Percentiles rank a stretch among this genome's conserved stretches.
Evolutionary conservation across 805 yeast species (phyloP).

Genomic region (Priceomyces medius): DNA sequence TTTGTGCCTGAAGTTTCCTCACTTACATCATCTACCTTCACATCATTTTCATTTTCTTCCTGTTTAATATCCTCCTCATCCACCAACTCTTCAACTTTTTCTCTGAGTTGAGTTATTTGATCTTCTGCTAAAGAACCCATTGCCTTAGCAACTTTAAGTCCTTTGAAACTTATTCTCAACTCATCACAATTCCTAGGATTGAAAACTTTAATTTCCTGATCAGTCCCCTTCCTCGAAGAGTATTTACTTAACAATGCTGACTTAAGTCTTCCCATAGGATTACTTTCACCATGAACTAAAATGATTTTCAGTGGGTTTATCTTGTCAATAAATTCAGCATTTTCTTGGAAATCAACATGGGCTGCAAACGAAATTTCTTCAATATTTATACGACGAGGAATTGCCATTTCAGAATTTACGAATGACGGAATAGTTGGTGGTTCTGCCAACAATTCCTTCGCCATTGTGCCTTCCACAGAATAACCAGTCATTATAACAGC

Average conservation of each 20-base stretch:
- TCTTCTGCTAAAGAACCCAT: slow-evolving; percentile 54
- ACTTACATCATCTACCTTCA: slow-evolving; percentile 3
- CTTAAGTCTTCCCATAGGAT: slow-evolving; percentile 97
- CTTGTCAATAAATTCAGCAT: slow-evolving; percentile 83
- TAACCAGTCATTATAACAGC: slow-evolving; percentile 90
- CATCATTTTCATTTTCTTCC: slow-evolving; percentile 12
- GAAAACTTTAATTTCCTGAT: slow-evolving; percentile 84
- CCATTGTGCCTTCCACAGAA: slow-evolving; percentile 98
- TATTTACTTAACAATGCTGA: slow-evolving; percentile 89
- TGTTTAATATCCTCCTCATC: slow-evolving; percentile 12
- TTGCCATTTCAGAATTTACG: slow-evolving; percentile 73
- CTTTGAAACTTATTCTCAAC: slow-evolving; percentile 72
- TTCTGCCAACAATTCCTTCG: slow-evolving; percentile 81
- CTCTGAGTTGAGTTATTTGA: slow-evolving; percentile 36
- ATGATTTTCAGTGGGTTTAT: slow-evolving; percentile 84
- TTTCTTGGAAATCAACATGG: slow-evolving; percentile 95
- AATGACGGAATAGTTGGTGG: slow-evolving; percentile 88
- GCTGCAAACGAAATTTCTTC: slow-evolving; percentile 99
- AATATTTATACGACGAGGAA: slow-evolving; percentile 82
- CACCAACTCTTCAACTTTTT: slow-evolving; percentile 33
- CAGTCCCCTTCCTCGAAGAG: slow-evolving; percentile 76
- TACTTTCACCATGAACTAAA: slow-evolving; percentile 94
- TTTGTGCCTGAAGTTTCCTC: slow-evolving; percentile 7
- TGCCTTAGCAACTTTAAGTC: slow-evolving; percentile 77
- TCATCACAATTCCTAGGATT: slow-evolving; percentile 91